A percentile compares a stretch with the other conserved stretches of the same genome.
Evolutionary conservation across 805 yeast genomes (phyloP).

Genomic region (Wickerhamomyces chambardii): DNA sequence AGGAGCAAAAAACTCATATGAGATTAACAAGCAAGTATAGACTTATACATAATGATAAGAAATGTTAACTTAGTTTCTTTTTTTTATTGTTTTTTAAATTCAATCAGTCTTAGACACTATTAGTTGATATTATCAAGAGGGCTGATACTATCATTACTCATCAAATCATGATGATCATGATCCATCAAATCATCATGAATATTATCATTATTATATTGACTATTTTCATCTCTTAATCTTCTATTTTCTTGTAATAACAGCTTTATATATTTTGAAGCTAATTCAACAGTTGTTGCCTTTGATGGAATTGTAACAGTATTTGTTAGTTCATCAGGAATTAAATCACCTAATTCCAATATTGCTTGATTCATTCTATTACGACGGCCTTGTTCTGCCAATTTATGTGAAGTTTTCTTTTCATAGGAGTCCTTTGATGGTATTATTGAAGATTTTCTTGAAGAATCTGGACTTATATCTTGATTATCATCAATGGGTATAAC

Average conservation of each 20-base stretch:
- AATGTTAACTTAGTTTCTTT: no score
- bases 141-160: slow-evolving; percentile 19
- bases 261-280: slow-evolving; percentile 67
- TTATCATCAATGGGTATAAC: no score
- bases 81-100: no score
- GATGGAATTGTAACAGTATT: slow-evolving; percentile 60
- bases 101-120: no score
- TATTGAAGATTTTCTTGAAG: neutral
- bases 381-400: slow-evolving; percentile 93
- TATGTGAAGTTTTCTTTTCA: slow-evolving; percentile 42
- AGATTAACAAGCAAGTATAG: no score
- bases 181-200: neutral
- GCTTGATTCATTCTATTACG: slow-evolving; percentile 89
- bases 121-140: slow-evolving; percentile 7
- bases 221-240: slow-evolving; percentile 5
- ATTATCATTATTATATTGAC: neutral
- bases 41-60: no score
- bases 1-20: no score
- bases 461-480: neutral
- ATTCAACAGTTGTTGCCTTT: slow-evolving; percentile 92
- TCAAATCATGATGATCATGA: slow-evolving; percentile 3
- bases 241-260: slow-evolving; percentile 29
- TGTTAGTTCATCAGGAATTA: slow-evolving; percentile 54
- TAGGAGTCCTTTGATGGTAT: neutral
- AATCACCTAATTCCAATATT: slow-evolving; percentile 57